phyloP scores from a whole-genome alignment of 257 asterid species.

The Capsicum chinense region DNA sequence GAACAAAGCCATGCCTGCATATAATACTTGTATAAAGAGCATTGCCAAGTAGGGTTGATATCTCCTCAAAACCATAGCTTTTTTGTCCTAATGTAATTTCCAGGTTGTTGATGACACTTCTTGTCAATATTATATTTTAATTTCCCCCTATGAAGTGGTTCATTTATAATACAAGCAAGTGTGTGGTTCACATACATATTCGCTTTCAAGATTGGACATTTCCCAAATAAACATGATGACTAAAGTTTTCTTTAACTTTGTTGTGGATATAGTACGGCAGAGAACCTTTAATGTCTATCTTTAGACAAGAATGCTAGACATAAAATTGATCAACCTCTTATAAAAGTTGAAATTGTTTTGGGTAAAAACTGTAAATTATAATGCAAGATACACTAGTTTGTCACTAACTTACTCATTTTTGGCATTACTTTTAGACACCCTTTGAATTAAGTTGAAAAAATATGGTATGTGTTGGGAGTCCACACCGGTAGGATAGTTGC shows the following conservation, averaged over 20 bases:
- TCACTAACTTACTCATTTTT: slow-evolving; percentile 13
- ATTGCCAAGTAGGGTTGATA: slow-evolving; percentile 50
- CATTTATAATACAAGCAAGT: neutral
- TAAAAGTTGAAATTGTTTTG: neutral
- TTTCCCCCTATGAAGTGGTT: neutral
- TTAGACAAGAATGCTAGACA: slow-evolving; percentile 2
- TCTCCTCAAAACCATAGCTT: slow-evolving; percentile 31
- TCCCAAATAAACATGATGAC: neutral
- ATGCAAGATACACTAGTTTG: neutral
- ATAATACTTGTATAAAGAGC: slow-evolving; percentile 50
- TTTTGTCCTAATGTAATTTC: neutral
- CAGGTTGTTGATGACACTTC: slow-evolving; percentile 14
- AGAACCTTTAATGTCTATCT: slow-evolving; percentile 18
- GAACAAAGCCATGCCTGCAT: slow-evolving; percentile 57
- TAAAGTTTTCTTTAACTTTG: slow-evolving; percentile 7
- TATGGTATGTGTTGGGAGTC: neutral
- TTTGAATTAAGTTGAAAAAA: neutral
- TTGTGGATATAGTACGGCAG: neutral
- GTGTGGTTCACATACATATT: slow-evolving; percentile 21
- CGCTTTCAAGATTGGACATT: slow-evolving; percentile 25
- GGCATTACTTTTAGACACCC: neutral
- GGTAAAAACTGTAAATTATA: neutral
- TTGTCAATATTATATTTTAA: slow-evolving; percentile 11
- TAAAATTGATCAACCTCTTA: neutral
- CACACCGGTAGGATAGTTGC: too few relatives aligned